phyloP scores from a whole-genome alignment of 2,329 filamentous ascomycete species.

The Fusarium palustre region DNA sequence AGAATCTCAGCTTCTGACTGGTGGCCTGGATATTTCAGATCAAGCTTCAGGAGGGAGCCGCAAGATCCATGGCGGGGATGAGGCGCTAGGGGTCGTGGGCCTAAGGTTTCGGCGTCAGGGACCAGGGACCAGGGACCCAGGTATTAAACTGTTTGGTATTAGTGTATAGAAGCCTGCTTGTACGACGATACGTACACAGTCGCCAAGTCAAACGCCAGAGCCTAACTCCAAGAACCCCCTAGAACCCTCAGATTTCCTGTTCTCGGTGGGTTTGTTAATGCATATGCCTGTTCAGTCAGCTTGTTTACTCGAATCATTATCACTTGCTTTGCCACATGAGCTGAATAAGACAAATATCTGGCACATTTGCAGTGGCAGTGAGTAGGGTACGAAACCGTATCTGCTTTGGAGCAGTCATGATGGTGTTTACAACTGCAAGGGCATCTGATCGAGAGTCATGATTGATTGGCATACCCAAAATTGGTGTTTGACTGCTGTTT shows the following conservation, averaged over 20 bases:
- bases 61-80: conserved; percentile 48
- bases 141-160: conserved; percentile 30
- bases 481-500: conserved; percentile 37
- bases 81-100: conserved; percentile 40
- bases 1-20: conserved; percentile 37
- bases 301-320: conserved; percentile 23
- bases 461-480: conserved; percentile 30
- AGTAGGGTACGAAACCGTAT: conserved; percentile 33
- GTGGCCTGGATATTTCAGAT: conserved; percentile 36
- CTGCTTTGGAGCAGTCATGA: conserved; percentile 30
- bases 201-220: conserved; percentile 46
- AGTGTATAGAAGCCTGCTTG: conserved; percentile 38
- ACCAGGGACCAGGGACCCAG: conserved; percentile 33
- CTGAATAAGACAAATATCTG: conserved; percentile 18
- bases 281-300: conserved; percentile 13
- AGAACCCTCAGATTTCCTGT: conserved; percentile 18
- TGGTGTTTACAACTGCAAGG: conserved; percentile 24
- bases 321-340: neutral
- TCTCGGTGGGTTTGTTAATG: conserved; percentile 22
- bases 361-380: conserved; percentile 25
- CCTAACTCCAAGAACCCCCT: conserved; percentile 34
- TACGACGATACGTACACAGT: conserved; percentile 31
- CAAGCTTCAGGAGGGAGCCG: conserved; percentile 46
- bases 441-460: neutral
- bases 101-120: conserved; percentile 39